These are phyloP conservation scores for Carallia pectinifolia DNA, from an alignment of 345 rosid genomes.

Conservation along the genomic window DNA sequence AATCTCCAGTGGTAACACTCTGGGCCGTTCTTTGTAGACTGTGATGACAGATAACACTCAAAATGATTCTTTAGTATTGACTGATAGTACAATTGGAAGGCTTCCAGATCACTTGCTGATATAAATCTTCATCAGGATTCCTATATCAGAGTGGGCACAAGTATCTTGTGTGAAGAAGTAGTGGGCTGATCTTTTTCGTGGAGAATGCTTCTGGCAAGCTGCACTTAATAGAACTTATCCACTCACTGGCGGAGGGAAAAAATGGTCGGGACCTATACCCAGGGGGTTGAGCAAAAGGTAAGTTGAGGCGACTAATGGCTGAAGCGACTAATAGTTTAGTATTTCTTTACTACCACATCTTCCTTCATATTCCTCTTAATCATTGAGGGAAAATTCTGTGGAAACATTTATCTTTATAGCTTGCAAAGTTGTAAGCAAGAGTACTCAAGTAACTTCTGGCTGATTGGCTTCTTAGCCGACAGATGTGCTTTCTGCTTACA, in stretches of 20 bases:
- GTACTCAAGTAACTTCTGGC: too few relatives aligned
- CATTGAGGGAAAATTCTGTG: background rate
- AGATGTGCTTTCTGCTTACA: too few relatives aligned
- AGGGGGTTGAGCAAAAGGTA: slow-evolving; percentile 68
- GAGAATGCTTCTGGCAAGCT: slow-evolving; percentile 86
- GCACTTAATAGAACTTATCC: slow-evolving; percentile 64
- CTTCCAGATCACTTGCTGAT: slow-evolving; percentile 79
- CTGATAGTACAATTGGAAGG: slow-evolving; percentile 43
- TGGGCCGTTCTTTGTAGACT: slow-evolving; percentile 35
- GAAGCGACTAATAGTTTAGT: too few relatives aligned
- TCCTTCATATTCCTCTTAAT: background rate
- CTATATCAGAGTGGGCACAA: slow-evolving; percentile 57
- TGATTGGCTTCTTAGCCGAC: too few relatives aligned
- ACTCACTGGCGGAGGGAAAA: slow-evolving; percentile 44
- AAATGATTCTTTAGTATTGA: slow-evolving; percentile 22
- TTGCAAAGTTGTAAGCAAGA: too few relatives aligned
- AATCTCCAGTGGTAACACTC: too few relatives aligned
- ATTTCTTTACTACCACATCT: too few relatives aligned
- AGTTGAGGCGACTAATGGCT: background rate
- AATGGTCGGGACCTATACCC: slow-evolving; percentile 86
- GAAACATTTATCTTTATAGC: background rate
- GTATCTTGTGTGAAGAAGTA: slow-evolving; percentile 65
- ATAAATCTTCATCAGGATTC: slow-evolving; percentile 74
- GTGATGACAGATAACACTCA: slow-evolving; percentile 44
- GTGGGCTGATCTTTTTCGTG: slow-evolving; percentile 66